Conservation (phyloP, 2,329 filamentous ascomycete species). For the Annulohypoxylon truncatum region DNA sequence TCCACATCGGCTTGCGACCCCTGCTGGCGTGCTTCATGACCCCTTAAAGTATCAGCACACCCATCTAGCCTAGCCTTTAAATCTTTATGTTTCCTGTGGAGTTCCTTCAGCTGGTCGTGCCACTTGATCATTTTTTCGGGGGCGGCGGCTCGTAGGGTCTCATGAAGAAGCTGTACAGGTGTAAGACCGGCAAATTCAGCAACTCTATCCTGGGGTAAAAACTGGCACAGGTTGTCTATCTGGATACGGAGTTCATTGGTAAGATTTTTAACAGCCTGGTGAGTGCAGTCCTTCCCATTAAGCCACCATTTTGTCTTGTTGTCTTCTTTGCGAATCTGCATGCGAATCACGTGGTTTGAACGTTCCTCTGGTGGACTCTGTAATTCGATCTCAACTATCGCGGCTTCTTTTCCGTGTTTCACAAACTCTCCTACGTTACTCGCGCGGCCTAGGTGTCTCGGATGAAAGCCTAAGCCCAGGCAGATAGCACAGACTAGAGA, state of each 20-base stretch:
- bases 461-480: constrained; percentile 85
- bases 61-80: constrained; percentile 67
- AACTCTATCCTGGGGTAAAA: constrained; percentile 94
- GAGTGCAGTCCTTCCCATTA: constrained; percentile 71
- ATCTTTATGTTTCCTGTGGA: constrained; percentile 76
- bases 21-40: constrained; percentile 78
- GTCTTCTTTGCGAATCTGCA: constrained; percentile 83
- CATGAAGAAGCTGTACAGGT: constrained; percentile 82
- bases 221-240: constrained; percentile 97
- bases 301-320: constrained; percentile 84
- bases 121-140: constrained; percentile 81
- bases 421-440: constrained; percentile 90
- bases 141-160: constrained; percentile 90
- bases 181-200: constrained; percentile 90
- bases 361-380: constrained; percentile 69
- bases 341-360: constrained; percentile 77
- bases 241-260: constrained; percentile 85
- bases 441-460: constrained; percentile 85
- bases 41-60: constrained; percentile 72
- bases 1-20: constrained; percentile 85
- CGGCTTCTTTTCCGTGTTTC: constrained; percentile 84
- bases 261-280: constrained; percentile 74
- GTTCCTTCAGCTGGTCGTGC: constrained; percentile 78
- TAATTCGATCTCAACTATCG: constrained; percentile 91
- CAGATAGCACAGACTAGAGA: constrained; percentile 97